Evolutionary conservation across 225 moss, liverwort and hornwort species (phyloP), one percentile per base, ranked within the genome.

Genomic region (Sphagnum contortum): DNA sequence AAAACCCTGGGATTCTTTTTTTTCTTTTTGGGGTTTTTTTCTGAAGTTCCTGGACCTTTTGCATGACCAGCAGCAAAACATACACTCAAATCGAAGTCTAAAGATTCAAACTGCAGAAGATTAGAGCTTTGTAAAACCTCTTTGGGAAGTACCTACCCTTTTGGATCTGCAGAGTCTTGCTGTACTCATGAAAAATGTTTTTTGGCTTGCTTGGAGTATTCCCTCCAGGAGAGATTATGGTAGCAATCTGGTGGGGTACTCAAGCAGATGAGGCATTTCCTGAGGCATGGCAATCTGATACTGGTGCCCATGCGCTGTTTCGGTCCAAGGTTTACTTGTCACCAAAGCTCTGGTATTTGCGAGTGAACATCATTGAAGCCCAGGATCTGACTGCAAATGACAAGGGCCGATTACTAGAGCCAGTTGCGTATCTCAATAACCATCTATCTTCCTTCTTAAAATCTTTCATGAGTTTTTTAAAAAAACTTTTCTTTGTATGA

Each of bases 201-300:
- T 29, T 29, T 29, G 29, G 29, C 0, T 29, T 29, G 29, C 29
- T 29, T 29, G 29, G 29, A 29, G 29, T 49, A 58, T 59, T 29
- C 29, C 29, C 29, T 66, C 53, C 81, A 98, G 98, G 98, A 66
- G 98, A 98, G 6, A 80, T 93, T 50, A 90, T 90, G 98, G 73
- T 98, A 29, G 78, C 98, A 29, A 81, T 98, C 4, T 98, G 98
- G 98, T 84, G 93, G 93, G 98, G 93, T 49, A 85, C 89, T 48
- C 98, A 98, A 69, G 98, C 98, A 4, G 98, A 98, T 47, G 98
- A 98, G 75, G 93, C 91, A 4, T 98, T 98, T 66, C 87, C 93
- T 67, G 93, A 93, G 70, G 88, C 98, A 11, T 98, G 93, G 98
- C 98, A 98, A 55, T 98, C 98, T 10, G 98, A 98, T 60, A 74